Evolutionary conservation across 1,139 yeast species (phyloP), one percentile per base, ranked within the genome.

Genomic region (Suhomyces coccinellae): DNA sequence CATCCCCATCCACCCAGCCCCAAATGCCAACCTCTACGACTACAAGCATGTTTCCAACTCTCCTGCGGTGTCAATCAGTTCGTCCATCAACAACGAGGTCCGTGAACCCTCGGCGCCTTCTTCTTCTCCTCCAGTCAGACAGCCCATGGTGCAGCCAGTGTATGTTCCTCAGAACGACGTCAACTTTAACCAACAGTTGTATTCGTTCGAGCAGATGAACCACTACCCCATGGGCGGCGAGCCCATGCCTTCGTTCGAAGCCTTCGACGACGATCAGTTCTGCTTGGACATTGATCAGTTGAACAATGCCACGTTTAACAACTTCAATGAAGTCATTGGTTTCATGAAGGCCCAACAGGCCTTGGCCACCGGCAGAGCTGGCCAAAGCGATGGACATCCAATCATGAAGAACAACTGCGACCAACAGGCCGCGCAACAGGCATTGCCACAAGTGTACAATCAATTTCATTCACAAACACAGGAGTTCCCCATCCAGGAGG

Each of bases 271-370:
- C 51, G 79, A 74, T 50, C 78, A 72, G 36, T 74, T 59, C 52
- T 73, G 79, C 55, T 66, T 73, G 46, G 79, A 73, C 52, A 61
- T 67, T 13, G 79, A 74, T 48, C 79, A 74, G 56, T 65, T 73
- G 57, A 67, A 65, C 49, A 55, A 54, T 35, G 50, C 55, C 3
- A 57, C 55, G 13, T 54, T 49, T 47, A 53, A 54, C 48, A 57
- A 57, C 41, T 59, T 51, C 47, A 56, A 59, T 38, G 63, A 59
- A 46, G 46, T 57, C 34, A 50, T 53, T 15, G 52, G 56, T 35
- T 50, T 47, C 44, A 52, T 55, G 51, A 53, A 54, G 35, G 42
- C 43, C 10, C 46, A 42, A 43, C 52, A 45, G 32, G 44, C 46
- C 40, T 22, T 42, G 15, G 29, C 24, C 36, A 41, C 42, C n/a